A percentile compares a stretch with the other conserved stretches of the same genome.
phyloP scores from a whole-genome alignment of 2,329 filamentous ascomycete species.

The Plectosphaerella cucumerina region DNA sequence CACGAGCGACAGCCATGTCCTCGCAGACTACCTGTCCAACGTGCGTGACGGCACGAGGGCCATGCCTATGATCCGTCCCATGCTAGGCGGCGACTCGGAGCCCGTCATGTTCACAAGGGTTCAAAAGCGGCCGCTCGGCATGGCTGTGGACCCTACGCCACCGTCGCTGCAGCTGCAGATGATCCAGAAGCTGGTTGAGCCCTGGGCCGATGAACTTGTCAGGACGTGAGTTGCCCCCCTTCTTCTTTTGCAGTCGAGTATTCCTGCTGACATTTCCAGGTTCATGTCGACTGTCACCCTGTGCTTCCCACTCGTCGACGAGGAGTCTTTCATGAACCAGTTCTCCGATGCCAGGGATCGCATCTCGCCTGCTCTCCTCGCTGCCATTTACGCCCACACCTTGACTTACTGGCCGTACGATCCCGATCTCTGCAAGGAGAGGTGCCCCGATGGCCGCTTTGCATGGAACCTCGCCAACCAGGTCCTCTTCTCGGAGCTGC shows the following conservation, averaged over 20 bases:
- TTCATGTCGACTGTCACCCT: conserved; percentile 53
- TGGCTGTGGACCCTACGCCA: conserved; percentile 29
- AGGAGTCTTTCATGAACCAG: conserved; percentile 45
- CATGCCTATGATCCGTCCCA: conserved; percentile 21
- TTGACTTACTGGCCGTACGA: conserved; percentile 54
- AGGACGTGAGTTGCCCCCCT: conserved; percentile 30
- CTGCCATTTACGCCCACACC: conserved; percentile 54
- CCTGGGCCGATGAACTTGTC: conserved; percentile 45
- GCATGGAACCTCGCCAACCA: conserved; percentile 60
- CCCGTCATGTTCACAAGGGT: conserved; percentile 44
- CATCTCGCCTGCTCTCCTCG: conserved; percentile 52
- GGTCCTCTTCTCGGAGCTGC: conserved; percentile 55
- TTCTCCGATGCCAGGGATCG: conserved; percentile 39
- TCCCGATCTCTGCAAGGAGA: conserved; percentile 35
- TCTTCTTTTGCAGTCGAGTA: background rate
- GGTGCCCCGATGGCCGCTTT: conserved; percentile 53
- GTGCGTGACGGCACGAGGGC: conserved; percentile 13
- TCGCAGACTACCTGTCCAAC: conserved; percentile 52
- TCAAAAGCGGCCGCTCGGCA: conserved; percentile 39
- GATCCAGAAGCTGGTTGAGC: conserved; percentile 56
- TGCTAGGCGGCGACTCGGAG: conserved; percentile 9
- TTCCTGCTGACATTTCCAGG: conserved; percentile 20
- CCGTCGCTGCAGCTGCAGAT: conserved; percentile 46
- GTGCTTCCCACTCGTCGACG: conserved; percentile 60
- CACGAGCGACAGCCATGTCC: conserved; percentile 55